Percentiles rank a stretch among this genome's conserved stretches.
Conservation (phyloP, 768 basidiomycete species). For the Rubroboletus pulcherrimus region DNA sequence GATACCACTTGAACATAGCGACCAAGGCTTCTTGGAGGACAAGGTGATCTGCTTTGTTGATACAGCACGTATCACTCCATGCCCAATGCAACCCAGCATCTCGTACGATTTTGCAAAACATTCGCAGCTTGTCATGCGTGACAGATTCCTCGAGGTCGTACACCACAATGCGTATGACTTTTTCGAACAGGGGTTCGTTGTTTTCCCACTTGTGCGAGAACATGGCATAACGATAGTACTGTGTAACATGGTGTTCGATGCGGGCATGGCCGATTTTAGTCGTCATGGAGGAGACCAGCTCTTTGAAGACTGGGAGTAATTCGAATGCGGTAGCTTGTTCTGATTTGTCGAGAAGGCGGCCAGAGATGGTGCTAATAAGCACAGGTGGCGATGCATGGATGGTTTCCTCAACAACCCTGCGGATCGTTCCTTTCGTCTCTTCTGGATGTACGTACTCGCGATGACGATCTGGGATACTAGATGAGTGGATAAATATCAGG, state of each 20-base stretch:
- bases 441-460: background rate
- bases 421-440: background rate
- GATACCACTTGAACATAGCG: background rate
- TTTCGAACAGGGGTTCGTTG: background rate
- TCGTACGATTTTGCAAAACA: too few species aligned
- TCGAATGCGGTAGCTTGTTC: slow-evolving; percentile 5
- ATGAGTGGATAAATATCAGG: background rate
- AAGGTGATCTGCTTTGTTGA: background rate
- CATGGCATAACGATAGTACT: slow-evolving; percentile 2
- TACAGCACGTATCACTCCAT: background rate
- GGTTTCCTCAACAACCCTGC: background rate
- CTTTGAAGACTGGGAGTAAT: background rate
- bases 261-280: background rate
- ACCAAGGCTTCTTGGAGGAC: background rate
- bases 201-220: slow-evolving; percentile 6
- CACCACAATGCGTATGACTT: background rate
- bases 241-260: background rate
- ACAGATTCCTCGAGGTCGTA: too few species aligned
- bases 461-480: background rate
- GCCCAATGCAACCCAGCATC: too few species aligned
- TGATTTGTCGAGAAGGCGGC: slow-evolving; percentile 1
- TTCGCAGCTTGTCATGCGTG: too few species aligned
- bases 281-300: slow-evolving; percentile 7
- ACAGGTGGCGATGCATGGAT: slow-evolving; percentile 1
- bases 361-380: slow-evolving; percentile 8